Base-by-base conservation (phyloP, 192 early-diverging fungal species). In the Gryganskiella cystojenkinii region DNA sequence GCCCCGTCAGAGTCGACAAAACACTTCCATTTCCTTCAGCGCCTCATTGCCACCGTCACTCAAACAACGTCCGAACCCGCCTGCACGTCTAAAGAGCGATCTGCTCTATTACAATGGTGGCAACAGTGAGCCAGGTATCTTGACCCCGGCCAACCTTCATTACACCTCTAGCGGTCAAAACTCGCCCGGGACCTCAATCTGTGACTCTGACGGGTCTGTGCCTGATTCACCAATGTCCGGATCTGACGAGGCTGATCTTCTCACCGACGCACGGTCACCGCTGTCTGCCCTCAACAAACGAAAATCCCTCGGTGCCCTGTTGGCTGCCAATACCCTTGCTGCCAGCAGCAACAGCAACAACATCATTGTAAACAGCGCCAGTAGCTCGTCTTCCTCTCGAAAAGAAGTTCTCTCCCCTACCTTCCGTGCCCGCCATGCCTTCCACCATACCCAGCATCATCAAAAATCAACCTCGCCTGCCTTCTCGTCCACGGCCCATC, bases 131-230 rank as follows among this genome's bases (percentile, higher is more conserved):
- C 37, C 37, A 20, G 40, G 15, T 19, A 17, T 14, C 50, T 24
- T 34, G 15, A 58, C 51, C 27, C 20, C 69, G 11, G 15, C 56
- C 31, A 47, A 19, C 31, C 9, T 59, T 2, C 47, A 78, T 37
- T 78, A 78, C 53, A 78, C 74, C 42, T 78, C 74, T 25, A 69
- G 66, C 37, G 74, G 74, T 25, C 65, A 69, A 60, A 78, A 78
- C 31, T 78, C 74, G 1, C 74, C 74, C 20, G 61, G 74, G 0
- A 60, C 65, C 22, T 78, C 74, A 2, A 27, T 64, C 20, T 62
- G 64, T 33, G 62, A 49, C 44, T 71, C 74, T 25, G 66, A 69
- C 25, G 74, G 69, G 42, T 78, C 74, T 8, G 51, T 57, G 28
- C 65, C 60, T 13, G 74, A 69, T 24, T 69, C 74, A 14, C 64